phyloP scores from a whole-genome alignment of 306 rosid genomes.

The Datisca glomerata region DNA sequence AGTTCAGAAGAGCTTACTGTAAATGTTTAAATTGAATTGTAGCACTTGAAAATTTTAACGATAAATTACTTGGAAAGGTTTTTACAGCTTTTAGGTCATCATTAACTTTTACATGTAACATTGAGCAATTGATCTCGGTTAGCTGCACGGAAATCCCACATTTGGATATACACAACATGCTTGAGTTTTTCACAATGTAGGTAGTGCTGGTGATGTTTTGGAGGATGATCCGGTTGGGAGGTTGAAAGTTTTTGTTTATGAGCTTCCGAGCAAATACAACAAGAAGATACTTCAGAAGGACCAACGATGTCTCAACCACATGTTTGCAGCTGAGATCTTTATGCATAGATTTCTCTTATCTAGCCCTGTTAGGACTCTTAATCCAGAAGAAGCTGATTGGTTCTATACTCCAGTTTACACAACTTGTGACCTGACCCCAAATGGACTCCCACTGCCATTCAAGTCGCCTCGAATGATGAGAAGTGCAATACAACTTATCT shows the following conservation, averaged over 20 bases:
- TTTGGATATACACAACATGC: too few species aligned
- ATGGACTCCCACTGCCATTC: conserved; percentile 94
- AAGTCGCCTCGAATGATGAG: conserved; percentile 98
- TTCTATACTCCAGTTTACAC: conserved; percentile 94
- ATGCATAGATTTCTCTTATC: conserved; percentile 94
- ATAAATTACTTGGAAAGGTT: too few species aligned
- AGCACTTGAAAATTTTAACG: too few species aligned
- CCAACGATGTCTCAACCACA: conserved; percentile 86
- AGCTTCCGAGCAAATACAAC: conserved; percentile 96
- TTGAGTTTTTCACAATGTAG: too few species aligned
- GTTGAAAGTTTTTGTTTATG: conserved; percentile 94
- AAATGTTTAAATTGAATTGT: too few species aligned
- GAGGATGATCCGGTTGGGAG: conserved; percentile 98
- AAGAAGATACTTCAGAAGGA: conserved; percentile 96
- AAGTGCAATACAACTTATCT: conserved; percentile 92
- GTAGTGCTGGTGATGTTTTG: conserved; percentile 97
- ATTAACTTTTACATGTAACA: too few species aligned
- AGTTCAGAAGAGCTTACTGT: too few species aligned
- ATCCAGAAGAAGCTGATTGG: conserved; percentile 99
- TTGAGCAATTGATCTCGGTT: too few species aligned
- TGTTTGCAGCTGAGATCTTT: conserved; percentile 99
- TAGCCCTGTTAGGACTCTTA: conserved; percentile 92
- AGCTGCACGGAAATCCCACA: too few species aligned
- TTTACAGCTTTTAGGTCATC: too few species aligned
- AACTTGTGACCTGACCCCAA: conserved; percentile 95